These are phyloP conservation scores for Davidsoniella neocaledoniae DNA, from an alignment of 2,329 filamentous ascomycete genomes.

Conservation along the genomic window DNA sequence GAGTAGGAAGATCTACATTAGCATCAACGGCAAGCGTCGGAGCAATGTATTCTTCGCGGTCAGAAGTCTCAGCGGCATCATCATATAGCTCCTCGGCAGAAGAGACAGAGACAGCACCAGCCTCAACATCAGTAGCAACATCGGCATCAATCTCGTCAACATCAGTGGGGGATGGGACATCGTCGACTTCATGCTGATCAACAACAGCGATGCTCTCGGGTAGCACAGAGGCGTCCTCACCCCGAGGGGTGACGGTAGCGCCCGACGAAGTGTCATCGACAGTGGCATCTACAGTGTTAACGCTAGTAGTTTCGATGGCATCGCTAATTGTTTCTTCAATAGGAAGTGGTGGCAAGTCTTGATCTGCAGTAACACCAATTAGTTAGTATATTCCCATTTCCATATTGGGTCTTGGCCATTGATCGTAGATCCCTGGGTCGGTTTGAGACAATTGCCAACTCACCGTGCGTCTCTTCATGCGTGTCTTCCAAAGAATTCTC, in stretches of 20 bases:
- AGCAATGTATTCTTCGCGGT: neutral
- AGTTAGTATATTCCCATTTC: no score
- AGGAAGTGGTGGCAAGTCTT: no score
- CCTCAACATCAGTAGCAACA: neutral
- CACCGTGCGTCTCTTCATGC: conserved; percentile 1
- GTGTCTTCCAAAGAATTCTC: no score
- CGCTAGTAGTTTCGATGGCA: neutral
- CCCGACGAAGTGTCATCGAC: neutral
- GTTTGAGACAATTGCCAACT: neutral
- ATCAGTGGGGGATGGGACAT: neutral
- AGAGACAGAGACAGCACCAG: neutral
- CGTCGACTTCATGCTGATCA: neutral
- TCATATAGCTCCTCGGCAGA: neutral
- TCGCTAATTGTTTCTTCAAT: no score
- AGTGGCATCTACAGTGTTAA: neutral
- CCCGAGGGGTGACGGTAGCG: neutral
- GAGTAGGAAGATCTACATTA: neutral
- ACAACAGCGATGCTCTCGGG: neutral
- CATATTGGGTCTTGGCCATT: no score
- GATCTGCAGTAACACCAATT: no score
- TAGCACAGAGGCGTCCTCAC: neutral
- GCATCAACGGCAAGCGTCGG: neutral
- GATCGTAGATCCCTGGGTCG: no score
- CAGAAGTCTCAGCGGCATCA: neutral
- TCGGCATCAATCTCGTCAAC: neutral